Percentiles rank a stretch among this genome's conserved stretches.
phyloP scores from a whole-genome alignment of 306 rosid species.

The Cyclanthera cordifolia region DNA sequence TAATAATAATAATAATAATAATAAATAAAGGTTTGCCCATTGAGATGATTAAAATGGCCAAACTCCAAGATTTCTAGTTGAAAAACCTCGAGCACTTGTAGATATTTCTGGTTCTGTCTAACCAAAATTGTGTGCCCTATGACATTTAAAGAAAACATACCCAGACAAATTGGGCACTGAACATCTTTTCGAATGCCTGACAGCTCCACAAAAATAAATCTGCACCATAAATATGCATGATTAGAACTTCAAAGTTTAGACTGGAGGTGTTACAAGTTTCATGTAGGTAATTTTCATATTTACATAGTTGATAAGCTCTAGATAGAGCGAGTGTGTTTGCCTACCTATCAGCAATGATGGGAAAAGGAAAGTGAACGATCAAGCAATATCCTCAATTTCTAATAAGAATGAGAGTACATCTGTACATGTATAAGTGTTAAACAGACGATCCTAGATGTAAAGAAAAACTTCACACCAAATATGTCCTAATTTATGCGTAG shows the following conservation, averaged over 20 bases:
- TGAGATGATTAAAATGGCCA: neutral
- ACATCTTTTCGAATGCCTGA: slow-evolving; percentile 69
- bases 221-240: slow-evolving; percentile 27
- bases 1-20: neutral
- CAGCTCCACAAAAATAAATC: slow-evolving; percentile 49
- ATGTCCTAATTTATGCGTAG: neutral
- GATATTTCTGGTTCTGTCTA: neutral
- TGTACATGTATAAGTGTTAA: neutral
- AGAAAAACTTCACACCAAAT: neutral
- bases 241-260: slow-evolving; percentile 13
- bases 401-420: slow-evolving; percentile 2
- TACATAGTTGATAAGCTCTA: neutral
- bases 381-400: neutral
- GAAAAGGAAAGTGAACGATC: neutral
- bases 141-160: slow-evolving; percentile 35
- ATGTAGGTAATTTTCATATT: neutral
- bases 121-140: neutral
- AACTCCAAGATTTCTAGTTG: neutral
- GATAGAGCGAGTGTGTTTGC: neutral
- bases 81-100: neutral
- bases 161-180: slow-evolving; percentile 94
- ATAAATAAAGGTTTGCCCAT: neutral
- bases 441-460: neutral
- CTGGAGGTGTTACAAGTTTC: neutral
- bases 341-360: neutral